Conservation (phyloP, 768 basidiomycete species). For the Strobilomyces confusus region DNA sequence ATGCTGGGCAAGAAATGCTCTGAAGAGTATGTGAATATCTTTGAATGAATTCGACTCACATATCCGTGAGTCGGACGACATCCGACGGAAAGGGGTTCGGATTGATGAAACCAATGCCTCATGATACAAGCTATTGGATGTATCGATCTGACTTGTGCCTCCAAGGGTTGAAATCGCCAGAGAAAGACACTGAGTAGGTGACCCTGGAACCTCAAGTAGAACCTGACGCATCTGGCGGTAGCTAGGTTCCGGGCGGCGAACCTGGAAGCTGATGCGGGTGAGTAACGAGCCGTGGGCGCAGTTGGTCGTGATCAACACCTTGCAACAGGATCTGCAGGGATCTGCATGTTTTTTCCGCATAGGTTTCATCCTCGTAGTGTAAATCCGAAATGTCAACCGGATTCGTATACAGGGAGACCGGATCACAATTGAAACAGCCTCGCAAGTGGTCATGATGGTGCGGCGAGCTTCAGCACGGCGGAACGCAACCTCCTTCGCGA, state of each 20-base stretch:
- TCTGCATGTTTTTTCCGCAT: conserved; percentile 11
- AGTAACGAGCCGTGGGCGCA: conserved; percentile 19
- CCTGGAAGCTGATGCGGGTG: background rate
- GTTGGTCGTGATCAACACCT: conserved; percentile 10
- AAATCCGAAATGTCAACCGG: conserved; percentile 14
- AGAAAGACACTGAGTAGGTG: conserved; percentile 3
- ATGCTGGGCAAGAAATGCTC: background rate
- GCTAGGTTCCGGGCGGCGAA: background rate
- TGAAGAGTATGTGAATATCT: background rate
- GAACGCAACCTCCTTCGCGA: conserved; percentile 14
- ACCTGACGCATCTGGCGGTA: background rate
- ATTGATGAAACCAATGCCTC: conserved; percentile 7
- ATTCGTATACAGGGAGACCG: conserved; percentile 11
- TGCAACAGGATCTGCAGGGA: conserved; percentile 27
- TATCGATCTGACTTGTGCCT: background rate
- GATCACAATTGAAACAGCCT: conserved; percentile 17
- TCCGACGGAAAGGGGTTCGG: conserved; percentile 9
- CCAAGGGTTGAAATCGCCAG: conserved; percentile 7
- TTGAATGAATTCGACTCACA: background rate
- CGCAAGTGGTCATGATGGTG: conserved; percentile 11
- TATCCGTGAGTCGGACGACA: conserved; percentile 8
- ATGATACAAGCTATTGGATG: conserved; percentile 2
- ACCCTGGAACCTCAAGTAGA: conserved; percentile 8
- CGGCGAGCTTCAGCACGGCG: background rate
- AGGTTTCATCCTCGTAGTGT: conserved; percentile 11